phyloP scores from a whole-genome alignment of 2,329 filamentous ascomycete genomes.

The Eutypella sp. region DNA sequence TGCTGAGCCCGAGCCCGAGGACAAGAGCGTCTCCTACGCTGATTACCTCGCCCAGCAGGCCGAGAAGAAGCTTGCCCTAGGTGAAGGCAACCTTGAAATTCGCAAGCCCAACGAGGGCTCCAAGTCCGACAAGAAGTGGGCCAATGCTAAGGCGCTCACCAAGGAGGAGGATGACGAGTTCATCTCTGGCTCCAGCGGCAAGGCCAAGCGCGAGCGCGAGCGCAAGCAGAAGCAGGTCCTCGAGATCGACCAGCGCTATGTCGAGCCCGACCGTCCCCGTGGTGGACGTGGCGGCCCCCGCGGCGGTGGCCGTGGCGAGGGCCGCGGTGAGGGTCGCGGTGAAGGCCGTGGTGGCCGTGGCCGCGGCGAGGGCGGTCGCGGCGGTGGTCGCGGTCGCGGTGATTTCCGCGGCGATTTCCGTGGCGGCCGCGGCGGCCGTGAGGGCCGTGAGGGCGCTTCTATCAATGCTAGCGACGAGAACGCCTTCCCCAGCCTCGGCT shows the following conservation, averaged over 20 bases:
- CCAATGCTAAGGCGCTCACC: constrained; percentile 66
- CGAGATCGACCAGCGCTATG: constrained; percentile 80
- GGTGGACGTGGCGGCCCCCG: constrained; percentile 49
- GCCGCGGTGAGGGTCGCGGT: constrained; percentile 41
- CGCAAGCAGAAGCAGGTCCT: constrained; percentile 87
- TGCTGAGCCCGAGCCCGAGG: constrained; percentile 60
- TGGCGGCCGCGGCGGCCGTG: constrained; percentile 44
- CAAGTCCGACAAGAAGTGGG: constrained; percentile 90
- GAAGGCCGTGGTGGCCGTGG: constrained; percentile 45
- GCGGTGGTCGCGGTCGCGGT: constrained; percentile 40
- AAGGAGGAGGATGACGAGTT: constrained; percentile 70
- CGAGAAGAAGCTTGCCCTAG: constrained; percentile 74
- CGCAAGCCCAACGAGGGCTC: constrained; percentile 91
- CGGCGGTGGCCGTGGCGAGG: constrained; percentile 47
- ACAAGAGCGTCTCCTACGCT: constrained; percentile 85
- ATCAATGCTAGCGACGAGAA: constrained; percentile 55
- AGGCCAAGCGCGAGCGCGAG: constrained; percentile 80
- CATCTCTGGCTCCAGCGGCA: constrained; percentile 68
- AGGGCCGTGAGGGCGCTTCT: constrained; percentile 41
- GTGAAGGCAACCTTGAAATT: constrained; percentile 57
- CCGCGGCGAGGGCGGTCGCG: constrained; percentile 45
- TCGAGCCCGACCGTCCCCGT: constrained; percentile 61
- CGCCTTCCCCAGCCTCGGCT: constrained; percentile 58
- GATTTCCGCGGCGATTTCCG: constrained; percentile 37
- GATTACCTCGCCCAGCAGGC: constrained; percentile 74